Evolutionary conservation across 805 yeast genomes (phyloP).

Genomic region (Metschnikowia amazonensis): DNA sequence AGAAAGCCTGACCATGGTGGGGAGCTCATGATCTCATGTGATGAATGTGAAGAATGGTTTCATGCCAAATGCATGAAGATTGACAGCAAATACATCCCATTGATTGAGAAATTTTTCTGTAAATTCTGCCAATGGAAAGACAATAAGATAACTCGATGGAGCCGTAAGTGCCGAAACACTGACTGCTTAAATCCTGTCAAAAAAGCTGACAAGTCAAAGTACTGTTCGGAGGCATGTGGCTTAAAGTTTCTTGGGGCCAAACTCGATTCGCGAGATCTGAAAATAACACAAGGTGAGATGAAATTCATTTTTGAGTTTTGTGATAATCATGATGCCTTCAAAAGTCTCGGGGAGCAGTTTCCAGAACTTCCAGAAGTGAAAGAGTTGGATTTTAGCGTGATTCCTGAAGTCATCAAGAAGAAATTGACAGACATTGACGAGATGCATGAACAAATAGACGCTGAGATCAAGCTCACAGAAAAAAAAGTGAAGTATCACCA

Average conservation of each 20-base stretch:
- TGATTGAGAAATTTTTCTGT: conserved; percentile 67
- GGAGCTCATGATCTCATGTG: conserved; percentile 88
- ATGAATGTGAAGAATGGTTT: conserved; percentile 93
- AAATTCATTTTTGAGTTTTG: conserved; percentile 26
- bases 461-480: conserved; percentile 16
- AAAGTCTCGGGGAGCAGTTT: conserved; percentile 30
- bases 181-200: conserved; percentile 56
- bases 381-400: conserved; percentile 17
- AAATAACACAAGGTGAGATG: conserved; percentile 17
- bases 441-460: conserved; percentile 13
- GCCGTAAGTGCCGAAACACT: conserved; percentile 64
- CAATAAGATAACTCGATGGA: conserved; percentile 60
- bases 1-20: conserved; percentile 71
- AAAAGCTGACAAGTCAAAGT: conserved; percentile 50
- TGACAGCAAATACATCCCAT: conserved; percentile 44
- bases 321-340: conserved; percentile 21
- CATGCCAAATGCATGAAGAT: conserved; percentile 77
- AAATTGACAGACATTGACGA: conserved; percentile 17
- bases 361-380: conserved; percentile 42
- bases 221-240: conserved; percentile 76
- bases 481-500: conserved; percentile 22
- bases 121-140: conserved; percentile 61
- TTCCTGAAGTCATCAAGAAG: conserved; percentile 19
- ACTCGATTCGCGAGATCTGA: conserved; percentile 20
- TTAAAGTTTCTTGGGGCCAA: conserved; percentile 32